Base-by-base conservation (phyloP, 495 filamentous ascomycete species). In the Aspergillus haitiensis region DNA sequence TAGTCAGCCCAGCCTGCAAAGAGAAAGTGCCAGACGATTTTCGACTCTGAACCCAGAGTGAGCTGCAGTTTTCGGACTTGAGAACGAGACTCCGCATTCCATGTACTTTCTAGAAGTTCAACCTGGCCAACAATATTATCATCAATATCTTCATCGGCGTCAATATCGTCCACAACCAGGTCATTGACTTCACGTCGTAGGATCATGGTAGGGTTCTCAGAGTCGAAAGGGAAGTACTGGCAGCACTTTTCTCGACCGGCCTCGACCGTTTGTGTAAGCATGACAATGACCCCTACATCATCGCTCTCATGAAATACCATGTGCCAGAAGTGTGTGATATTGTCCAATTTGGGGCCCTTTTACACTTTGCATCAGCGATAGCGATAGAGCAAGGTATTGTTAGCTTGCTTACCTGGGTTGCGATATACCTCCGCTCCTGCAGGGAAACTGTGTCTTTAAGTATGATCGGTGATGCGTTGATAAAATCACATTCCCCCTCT, bases 1-100 rank as follows among this genome's bases (percentile, higher is more conserved):
- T 94, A 96, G 73, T 99, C 94, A 36, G 94, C 91, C 94, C 95
- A 99, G 49, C 86, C 88, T 53, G 86, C 87, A 72, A 96, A 99
- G 7, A 97, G 81, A 48, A 95, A 86, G 72, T 99, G 94, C 84
- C 85, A 95, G 42, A 98, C 83, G 2, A 81, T 83, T 67, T 88
- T 91, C 36, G 86, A 81, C 55, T 85, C 76, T 31, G 82, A 81
- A 2, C 82, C 84, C 46, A 85, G 72, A 6, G 70, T 75, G 44
- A 88, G 67, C 45, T 76, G 66, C 10, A 88, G 68, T 61, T 84
- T 83, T 21, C 85, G 80, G 27, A 87, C 67, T 45, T 84, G 81
- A 12, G 81, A 81, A 46, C 78, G 75, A 35, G 79, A 75, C n/a
- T 66, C 68, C n/a, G 70, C 61, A 62, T 85, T 75, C 33, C 78